These are phyloP conservation scores for Trifolium dubium DNA, from an alignment of 306 rosid genomes.

Conservation along the genomic window DNA sequence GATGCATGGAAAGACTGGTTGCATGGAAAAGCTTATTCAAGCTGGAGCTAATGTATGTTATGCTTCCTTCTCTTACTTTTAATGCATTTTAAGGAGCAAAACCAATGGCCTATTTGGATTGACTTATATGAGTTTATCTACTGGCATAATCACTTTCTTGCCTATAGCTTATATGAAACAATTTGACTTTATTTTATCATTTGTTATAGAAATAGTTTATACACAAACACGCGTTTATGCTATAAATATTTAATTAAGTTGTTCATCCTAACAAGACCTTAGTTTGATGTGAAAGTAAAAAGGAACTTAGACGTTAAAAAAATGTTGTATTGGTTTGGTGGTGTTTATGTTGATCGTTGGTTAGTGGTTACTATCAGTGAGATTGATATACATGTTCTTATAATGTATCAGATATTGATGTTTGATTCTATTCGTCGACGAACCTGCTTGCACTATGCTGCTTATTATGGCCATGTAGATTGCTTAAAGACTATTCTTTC, in stretches of 20 bases:
- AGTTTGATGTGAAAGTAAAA: neutral
- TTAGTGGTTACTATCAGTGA: constrained; percentile 14
- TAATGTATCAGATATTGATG: constrained; percentile 70
- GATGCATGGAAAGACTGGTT: constrained; percentile 73
- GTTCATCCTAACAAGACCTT: neutral
- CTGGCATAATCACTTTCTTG: neutral
- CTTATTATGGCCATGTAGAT: constrained; percentile 78
- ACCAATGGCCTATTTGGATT: neutral
- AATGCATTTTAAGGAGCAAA: neutral
- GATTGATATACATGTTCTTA: constrained; percentile 19
- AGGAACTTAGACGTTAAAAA: neutral
- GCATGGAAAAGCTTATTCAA: constrained; percentile 69
- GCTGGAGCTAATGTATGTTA: constrained; percentile 87
- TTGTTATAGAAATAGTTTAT: neutral
- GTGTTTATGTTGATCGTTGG: constrained; percentile 4
- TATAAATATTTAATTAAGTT: neutral
- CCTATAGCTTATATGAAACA: neutral
- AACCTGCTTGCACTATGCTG: constrained; percentile 90
- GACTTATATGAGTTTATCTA: neutral
- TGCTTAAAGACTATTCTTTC: constrained; percentile 77
- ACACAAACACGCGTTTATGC: neutral
- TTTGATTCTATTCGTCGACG: constrained; percentile 77
- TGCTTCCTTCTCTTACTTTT: neutral
- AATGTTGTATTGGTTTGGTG: constrained; percentile 23
- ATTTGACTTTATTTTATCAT: neutral